Evolutionary conservation across 129 eudicot genomes (phyloP).

Genomic region (Glebionis coronaria): DNA sequence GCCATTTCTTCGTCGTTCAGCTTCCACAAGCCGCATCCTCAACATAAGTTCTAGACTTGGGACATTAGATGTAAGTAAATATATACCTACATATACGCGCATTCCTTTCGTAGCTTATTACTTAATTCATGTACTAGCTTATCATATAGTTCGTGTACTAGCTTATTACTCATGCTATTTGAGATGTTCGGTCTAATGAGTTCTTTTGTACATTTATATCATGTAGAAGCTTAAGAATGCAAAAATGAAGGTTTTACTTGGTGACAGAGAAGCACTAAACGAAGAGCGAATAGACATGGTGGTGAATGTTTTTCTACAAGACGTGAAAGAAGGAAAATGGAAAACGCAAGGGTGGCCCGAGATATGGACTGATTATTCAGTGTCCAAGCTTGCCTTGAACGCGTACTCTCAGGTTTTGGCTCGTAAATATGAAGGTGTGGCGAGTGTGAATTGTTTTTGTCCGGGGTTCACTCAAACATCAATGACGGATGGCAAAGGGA

Average conservation of each 20-base stretch:
- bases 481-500: constrained; percentile 76
- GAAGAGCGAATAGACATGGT: constrained; percentile 53
- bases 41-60: constrained; percentile 93
- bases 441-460: too few relatives aligned
- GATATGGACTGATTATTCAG: too few relatives aligned
- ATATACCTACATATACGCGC: background rate
- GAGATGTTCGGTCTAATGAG: background rate
- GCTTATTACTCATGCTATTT: too few relatives aligned
- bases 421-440: too few relatives aligned
- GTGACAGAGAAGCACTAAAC: constrained; percentile 38
- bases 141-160: too few relatives aligned
- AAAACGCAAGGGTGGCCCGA: too few relatives aligned
- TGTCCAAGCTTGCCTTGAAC: too few relatives aligned
- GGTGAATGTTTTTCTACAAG: constrained; percentile 45
- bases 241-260: constrained; percentile 39
- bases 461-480: too few relatives aligned
- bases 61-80: constrained; percentile 46
- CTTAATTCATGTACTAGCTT: background rate
- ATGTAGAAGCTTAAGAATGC: too few relatives aligned
- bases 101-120: background rate
- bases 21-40: constrained; percentile 51
- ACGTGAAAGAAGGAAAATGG: constrained; percentile 62
- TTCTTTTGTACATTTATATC: constrained; percentile 11
- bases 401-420: too few relatives aligned
- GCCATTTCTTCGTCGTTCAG: constrained; percentile 51